Evolutionary conservation across 768 basidiomycete species (phyloP), one percentile per base, ranked within the genome.

Genomic region (Boletales sp.): DNA sequence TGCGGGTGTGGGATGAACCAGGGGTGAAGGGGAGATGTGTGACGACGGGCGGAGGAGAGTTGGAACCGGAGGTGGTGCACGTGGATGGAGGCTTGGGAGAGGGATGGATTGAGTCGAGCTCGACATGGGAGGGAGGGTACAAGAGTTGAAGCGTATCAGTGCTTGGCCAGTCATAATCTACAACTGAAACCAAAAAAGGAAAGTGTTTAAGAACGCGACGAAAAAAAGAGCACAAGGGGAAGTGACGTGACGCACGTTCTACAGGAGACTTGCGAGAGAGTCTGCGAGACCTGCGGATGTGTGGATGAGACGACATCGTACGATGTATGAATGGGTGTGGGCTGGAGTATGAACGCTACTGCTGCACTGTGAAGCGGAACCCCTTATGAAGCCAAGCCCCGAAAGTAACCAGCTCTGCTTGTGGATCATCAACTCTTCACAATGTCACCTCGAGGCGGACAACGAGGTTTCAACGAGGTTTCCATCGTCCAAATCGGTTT

Each of bases 201-300:
- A 68, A 47, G 65, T 65, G 55, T 63, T 59, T 63, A 63, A 69
- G 64, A 66, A 61, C 15, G 61, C 59, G 52, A 57, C 40, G 55
- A 39, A 51, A 47, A 51, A 47, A 13, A 21, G 31, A 13, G 24
- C 24, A 49, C 57, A 56, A 63, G 43, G 49, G 40, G 21, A 6
- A 27, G 24, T 27, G 49, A 45, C 12, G 44, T 61, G 43, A 47
- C 63, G 42, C 67, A 60, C 70, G 65, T 37, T 72, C 51, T 53
- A 60, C 55, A 18, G 74, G 72, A 10, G 65, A 64, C 59, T 69
- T 73, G 48, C 62, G 69, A 12, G 75, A 76, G 15, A 77, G 61
- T 40, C 77, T 66, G 36, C 75, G 73, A 21, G 78, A 80, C 50
- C 67, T 72, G 44, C 76, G 73, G 39, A 61, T 43, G 48, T 66